A percentile compares a stretch with the other conserved stretches of the same genome.
Conservation (phyloP, 345 rosid genomes). For the Pelargonium nanum region DNA sequence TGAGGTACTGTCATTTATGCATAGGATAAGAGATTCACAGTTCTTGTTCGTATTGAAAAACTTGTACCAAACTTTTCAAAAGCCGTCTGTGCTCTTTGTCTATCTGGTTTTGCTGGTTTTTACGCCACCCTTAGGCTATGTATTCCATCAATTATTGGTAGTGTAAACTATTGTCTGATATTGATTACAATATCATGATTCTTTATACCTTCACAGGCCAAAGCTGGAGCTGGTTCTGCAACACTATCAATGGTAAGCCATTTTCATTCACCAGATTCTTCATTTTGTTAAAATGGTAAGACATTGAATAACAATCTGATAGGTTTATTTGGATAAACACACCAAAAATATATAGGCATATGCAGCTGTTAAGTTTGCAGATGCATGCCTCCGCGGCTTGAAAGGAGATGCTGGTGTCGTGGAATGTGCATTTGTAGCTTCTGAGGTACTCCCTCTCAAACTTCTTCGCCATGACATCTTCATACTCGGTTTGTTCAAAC, state of each 20-base stretch:
- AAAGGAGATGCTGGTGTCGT: conserved; percentile 70
- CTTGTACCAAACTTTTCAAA: too few relatives aligned
- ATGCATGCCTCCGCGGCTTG: conserved; percentile 74
- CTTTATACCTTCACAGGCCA: conserved; percentile 48
- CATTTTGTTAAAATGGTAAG: not conserved
- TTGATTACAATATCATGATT: not conserved
- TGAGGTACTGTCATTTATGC: not conserved
- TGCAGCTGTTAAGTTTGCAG: conserved; percentile 95
- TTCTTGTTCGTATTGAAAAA: not conserved
- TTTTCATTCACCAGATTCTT: not conserved
- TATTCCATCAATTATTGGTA: not conserved
- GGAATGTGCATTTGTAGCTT: conserved; percentile 75
- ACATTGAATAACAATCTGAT: not conserved
- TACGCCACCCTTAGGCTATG: not conserved
- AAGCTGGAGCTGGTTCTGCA: conserved; percentile 97
- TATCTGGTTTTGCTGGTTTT: too few relatives aligned
- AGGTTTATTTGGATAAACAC: too few relatives aligned
- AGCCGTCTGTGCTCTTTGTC: too few relatives aligned
- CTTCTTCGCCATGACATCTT: not conserved
- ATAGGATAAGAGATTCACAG: too few relatives aligned
- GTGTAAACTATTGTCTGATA: not conserved
- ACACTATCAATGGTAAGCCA: conserved; percentile 81
- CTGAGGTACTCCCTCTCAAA: conserved; percentile 37
- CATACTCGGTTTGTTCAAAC: not conserved
- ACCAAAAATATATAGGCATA: conserved; percentile 49